phyloP scores from a whole-genome alignment of 352 stramenopile genomes.

The Pythium utonaiense region DNA sequence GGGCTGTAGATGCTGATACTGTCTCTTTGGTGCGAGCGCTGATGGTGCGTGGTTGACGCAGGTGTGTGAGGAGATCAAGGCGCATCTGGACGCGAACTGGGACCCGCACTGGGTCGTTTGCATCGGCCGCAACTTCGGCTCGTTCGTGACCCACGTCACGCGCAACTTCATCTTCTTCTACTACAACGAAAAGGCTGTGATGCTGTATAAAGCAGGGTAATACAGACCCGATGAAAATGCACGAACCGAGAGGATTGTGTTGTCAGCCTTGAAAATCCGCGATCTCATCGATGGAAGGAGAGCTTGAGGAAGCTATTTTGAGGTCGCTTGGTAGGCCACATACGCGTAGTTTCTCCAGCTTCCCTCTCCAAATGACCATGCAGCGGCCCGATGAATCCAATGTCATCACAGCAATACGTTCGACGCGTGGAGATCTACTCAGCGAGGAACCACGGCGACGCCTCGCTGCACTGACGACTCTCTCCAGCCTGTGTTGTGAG shows the following conservation, averaged over 20 bases:
- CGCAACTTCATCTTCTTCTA: constrained; percentile 92
- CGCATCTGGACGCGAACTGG: constrained; percentile 72
- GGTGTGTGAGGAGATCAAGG: constrained; percentile 81
- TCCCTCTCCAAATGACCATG: not conserved
- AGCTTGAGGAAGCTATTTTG: too few relatives aligned
- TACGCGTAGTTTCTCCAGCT: too few relatives aligned
- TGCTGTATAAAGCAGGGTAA: constrained; percentile 86
- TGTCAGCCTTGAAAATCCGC: too few relatives aligned
- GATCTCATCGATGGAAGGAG: too few relatives aligned
- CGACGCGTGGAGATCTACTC: constrained; percentile 14
- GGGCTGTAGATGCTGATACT: too few relatives aligned
- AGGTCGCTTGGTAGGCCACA: too few relatives aligned
- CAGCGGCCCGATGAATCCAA: not conserved
- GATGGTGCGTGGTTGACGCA: constrained; percentile 9
- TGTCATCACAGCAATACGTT: not conserved
- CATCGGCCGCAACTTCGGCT: constrained; percentile 91
- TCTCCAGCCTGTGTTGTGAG: constrained; percentile 31
- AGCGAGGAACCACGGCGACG: constrained; percentile 29
- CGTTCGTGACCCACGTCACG: constrained; percentile 92
- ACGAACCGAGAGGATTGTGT: too few relatives aligned
- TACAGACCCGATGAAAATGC: too few relatives aligned
- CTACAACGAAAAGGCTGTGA: constrained; percentile 83
- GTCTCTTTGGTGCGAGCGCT: not conserved
- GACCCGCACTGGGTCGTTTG: constrained; percentile 84
- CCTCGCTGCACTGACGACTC: constrained; percentile 30